Evolutionary conservation across 2,329 filamentous ascomycete species (phyloP).

Genomic region (Curvularia sp.): DNA sequence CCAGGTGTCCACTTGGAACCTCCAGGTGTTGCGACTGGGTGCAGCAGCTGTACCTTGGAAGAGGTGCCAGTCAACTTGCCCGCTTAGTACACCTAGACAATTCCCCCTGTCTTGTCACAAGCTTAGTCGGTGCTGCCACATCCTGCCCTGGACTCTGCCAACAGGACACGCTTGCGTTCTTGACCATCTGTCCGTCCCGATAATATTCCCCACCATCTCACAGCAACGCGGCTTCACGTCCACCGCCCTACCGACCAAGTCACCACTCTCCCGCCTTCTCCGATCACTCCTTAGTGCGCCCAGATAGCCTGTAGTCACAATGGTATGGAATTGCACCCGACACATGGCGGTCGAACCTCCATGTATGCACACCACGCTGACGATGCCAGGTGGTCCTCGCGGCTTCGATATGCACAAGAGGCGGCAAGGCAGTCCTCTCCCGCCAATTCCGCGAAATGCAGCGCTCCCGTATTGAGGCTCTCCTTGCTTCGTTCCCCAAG

Average conservation of each 20-base stretch:
- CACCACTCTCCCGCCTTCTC: neutral
- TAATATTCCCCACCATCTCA: conserved; percentile 30
- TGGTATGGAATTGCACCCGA: conserved; percentile 35
- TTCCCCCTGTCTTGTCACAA: conserved; percentile 5
- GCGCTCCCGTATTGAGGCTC: conserved; percentile 92
- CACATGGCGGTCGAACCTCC: conserved; percentile 1
- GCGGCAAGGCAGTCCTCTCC: conserved; percentile 97
- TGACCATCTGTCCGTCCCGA: conserved; percentile 21
- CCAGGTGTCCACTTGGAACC: conserved; percentile 34
- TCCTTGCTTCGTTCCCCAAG: conserved; percentile 97
- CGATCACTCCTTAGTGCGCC: neutral
- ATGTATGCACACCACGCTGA: conserved; percentile 29
- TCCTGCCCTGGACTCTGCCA: neutral
- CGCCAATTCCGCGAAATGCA: conserved; percentile 98
- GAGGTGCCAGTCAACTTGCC: conserved; percentile 11
- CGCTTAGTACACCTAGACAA: neutral
- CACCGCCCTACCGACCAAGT: conserved; percentile 7
- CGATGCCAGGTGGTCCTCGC: conserved; percentile 85
- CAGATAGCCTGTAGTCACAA: conserved; percentile 26
- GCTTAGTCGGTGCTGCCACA: neutral
- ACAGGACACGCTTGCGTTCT: conserved; percentile 11
- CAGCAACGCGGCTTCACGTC: conserved; percentile 15
- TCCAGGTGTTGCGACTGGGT: conserved; percentile 33
- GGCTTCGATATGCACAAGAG: conserved; percentile 97
- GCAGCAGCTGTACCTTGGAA: conserved; percentile 11